These are phyloP conservation scores for Mycena vitilis DNA, from an alignment of 768 basidiomycete species.

Conservation along the genomic window DNA sequence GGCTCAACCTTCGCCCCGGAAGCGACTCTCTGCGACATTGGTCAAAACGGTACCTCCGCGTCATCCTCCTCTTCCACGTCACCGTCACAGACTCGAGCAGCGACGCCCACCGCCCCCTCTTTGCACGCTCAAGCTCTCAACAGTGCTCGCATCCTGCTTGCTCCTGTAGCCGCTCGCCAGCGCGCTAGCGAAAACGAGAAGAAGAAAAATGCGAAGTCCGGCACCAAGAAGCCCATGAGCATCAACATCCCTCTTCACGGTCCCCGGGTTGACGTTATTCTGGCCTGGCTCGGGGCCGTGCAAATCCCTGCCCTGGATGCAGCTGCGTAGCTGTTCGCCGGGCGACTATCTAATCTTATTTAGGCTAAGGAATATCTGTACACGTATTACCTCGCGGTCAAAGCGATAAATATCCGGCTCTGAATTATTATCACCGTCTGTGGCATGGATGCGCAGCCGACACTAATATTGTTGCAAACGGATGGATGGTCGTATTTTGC, in stretches of 20 bases:
- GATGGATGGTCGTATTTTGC: no score
- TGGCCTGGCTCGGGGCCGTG: slow-evolving; percentile 88
- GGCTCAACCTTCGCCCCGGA: slow-evolving; percentile 22
- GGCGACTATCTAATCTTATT: background rate
- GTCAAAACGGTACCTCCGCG: slow-evolving; percentile 10
- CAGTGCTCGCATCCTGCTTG: slow-evolving; percentile 76
- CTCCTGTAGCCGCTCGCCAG: slow-evolving; percentile 75
- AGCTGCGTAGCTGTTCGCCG: slow-evolving; percentile 13
- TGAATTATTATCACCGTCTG: no score
- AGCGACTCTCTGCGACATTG: slow-evolving; percentile 26
- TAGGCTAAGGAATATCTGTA: background rate
- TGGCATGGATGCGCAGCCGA: no score
- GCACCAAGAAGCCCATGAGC: slow-evolving; percentile 69
- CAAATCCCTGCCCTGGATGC: slow-evolving; percentile 79
- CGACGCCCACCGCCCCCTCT: slow-evolving; percentile 44
- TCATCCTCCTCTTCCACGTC: slow-evolving; percentile 35
- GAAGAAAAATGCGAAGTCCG: slow-evolving; percentile 58
- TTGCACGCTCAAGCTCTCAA: slow-evolving; percentile 66
- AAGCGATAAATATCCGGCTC: slow-evolving; percentile 5
- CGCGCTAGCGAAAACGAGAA: slow-evolving; percentile 65
- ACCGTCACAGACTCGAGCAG: slow-evolving; percentile 39
- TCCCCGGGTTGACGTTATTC: slow-evolving; percentile 84
- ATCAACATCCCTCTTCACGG: slow-evolving; percentile 90
- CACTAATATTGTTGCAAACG: no score
- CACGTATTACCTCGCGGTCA: slow-evolving; percentile 4